phyloP scores from a whole-genome alignment of 495 filamentous ascomycete species.

The Evansstolkia leycettana region DNA sequence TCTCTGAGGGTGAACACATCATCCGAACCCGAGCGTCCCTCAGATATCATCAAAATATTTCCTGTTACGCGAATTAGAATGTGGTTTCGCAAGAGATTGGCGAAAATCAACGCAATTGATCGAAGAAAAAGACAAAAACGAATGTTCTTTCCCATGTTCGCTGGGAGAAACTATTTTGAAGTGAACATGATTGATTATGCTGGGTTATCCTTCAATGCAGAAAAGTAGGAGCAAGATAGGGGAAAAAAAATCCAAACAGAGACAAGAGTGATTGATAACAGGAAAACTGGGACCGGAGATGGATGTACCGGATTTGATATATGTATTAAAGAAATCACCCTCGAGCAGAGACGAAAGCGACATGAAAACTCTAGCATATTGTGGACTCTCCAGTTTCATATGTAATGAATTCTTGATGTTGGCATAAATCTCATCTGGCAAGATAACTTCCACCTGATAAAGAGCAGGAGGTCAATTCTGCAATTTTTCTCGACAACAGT shows the following conservation, averaged over 20 bases:
- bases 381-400: conserved; percentile 23
- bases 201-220: too few relatives aligned
- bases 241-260: too few relatives aligned
- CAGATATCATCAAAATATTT: conserved; percentile 81
- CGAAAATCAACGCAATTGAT: conserved; percentile 1
- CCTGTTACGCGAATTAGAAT: conserved; percentile 35
- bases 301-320: conserved; percentile 68
- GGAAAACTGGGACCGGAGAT: neutral
- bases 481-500: neutral
- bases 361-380: conserved; percentile 64
- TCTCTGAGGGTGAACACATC: conserved; percentile 64
- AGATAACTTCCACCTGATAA: conserved; percentile 55
- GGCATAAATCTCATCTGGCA: conserved; percentile 56
- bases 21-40: conserved; percentile 68
- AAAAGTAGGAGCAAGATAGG: too few relatives aligned
- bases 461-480: neutral
- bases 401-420: conserved; percentile 43
- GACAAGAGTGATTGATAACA: neutral
- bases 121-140: too few relatives aligned
- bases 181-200: too few relatives aligned
- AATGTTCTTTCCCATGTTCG: too few relatives aligned
- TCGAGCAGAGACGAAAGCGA: conserved; percentile 58
- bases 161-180: too few relatives aligned
- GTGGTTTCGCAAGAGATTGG: neutral
- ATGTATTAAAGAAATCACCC: conserved; percentile 70